Percentiles rank a stretch among this genome's conserved stretches.
Conservation (phyloP, 768 basidiomycete species). For the Amanita exitialis region DNA sequence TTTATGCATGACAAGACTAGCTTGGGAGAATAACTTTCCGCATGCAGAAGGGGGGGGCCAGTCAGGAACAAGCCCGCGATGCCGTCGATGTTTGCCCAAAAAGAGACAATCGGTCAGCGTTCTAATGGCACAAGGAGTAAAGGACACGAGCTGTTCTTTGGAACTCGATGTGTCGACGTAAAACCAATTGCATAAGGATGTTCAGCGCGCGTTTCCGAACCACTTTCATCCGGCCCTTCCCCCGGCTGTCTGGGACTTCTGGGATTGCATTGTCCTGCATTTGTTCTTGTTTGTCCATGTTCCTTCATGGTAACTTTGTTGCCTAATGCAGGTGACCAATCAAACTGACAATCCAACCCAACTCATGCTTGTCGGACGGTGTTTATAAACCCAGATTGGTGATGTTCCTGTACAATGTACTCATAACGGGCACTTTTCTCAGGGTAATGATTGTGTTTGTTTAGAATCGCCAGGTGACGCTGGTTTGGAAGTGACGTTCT, state of each 20-base stretch:
- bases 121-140: constrained; percentile 1
- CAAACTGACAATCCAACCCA: background rate
- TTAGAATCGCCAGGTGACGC: no score
- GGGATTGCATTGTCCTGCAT: background rate
- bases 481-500: no score
- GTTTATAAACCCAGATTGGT: background rate
- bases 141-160: background rate
- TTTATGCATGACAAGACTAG: background rate
- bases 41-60: background rate
- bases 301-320: background rate
- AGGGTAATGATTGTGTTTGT: background rate
- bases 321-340: background rate
- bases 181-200: constrained; percentile 1
- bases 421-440: background rate
- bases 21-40: background rate
- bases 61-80: constrained; percentile 2
- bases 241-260: background rate
- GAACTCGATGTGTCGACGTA: constrained; percentile 3
- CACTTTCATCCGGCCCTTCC: background rate
- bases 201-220: background rate
- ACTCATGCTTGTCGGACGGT: background rate
- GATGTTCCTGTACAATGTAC: background rate
- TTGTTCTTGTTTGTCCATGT: background rate
- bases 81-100: background rate
- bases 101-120: background rate